Base-by-base conservation (phyloP, 2,329 filamentous ascomycete genomes). In the Trichoderma arundinaceum region DNA sequence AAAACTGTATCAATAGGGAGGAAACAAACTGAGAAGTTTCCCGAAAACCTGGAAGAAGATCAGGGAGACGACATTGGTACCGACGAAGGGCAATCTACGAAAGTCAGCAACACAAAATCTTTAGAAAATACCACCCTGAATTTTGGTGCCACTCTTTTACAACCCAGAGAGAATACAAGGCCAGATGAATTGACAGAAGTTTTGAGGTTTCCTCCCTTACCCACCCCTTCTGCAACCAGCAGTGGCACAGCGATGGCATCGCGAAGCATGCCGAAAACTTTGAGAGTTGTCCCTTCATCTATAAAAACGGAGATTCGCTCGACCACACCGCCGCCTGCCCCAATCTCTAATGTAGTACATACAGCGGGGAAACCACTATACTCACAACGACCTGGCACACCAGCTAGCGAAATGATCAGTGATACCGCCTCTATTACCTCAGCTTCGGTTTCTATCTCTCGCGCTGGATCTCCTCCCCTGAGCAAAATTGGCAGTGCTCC, bases 391-490 rank as follows among this genome's bases (percentile, higher is more conserved):
- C 90, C 91, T n/a, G 88, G 87, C 33, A 93, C 91, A 0, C 90
- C 91, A 0, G 85, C 80, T 1, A 93, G 90, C 72, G 91, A 94
- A 72, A 81, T 87, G 64, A 82, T 92, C 41, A 92, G 90, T n/a
- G 91, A 94, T 73, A 92, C 86, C 63, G 88, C 90, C 10, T 93
- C 90, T 0, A 81, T 93, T 22, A 83, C 92, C 4, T 94, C 91
- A 15, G 84, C 88, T 2, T 91, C 90, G 1, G 78, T 90, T 39
- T 92, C 85, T 0, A 81, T 82, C 15, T 88, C 91, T 13, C 86
- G 91, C 49, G 87, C 90, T 15, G 91, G 83, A 72, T 92, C 91
- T 4, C 91, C 91, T 3, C 90, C 89, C 7, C 85, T 85, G 2
- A 74, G 68, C 64, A 89, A 84, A 71, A 81, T 92, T 54, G 90